These are phyloP conservation scores for Sclerotinia glacialis DNA, from an alignment of 2,329 filamentous ascomycete species.

Conservation along the genomic window DNA sequence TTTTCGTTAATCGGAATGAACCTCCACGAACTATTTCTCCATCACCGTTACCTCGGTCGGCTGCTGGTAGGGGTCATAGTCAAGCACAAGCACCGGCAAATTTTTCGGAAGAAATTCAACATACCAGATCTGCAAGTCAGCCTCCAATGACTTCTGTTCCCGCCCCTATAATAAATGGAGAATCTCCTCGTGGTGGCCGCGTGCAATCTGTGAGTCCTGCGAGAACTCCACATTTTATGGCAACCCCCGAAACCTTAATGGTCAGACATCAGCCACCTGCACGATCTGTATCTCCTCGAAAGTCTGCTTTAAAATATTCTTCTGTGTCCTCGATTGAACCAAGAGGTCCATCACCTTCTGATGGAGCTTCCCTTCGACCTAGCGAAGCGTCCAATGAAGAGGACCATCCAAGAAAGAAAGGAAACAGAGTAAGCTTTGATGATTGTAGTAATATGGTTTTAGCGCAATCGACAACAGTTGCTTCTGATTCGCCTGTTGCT, in stretches of 20 bases:
- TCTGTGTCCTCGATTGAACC: conserved; percentile 47
- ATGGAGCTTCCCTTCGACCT: conserved; percentile 29
- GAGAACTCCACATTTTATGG: conserved; percentile 65
- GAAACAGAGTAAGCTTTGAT: conserved; percentile 74
- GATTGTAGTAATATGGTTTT: conserved; percentile 55
- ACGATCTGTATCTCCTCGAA: conserved; percentile 71
- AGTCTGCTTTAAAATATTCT: conserved; percentile 70
- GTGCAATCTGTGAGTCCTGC: conserved; percentile 56
- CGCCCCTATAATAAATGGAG: conserved; percentile 25
- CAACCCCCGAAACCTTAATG: conserved; percentile 52
- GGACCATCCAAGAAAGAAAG: conserved; percentile 55
- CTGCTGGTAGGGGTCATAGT: conserved; percentile 32
- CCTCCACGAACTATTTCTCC: conserved; percentile 31
- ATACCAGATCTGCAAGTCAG: conserved; percentile 32
- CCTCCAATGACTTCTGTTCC: conserved; percentile 24
- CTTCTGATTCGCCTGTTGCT: conserved; percentile 44
- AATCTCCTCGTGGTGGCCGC: conserved; percentile 36
- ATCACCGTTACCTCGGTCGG: conserved; percentile 32
- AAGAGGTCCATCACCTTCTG: conserved; percentile 50
- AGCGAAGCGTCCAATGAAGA: conserved; percentile 46
- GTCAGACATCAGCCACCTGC: conserved; percentile 67
- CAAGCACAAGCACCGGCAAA: conserved; percentile 30
- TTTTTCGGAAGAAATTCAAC: conserved; percentile 28
- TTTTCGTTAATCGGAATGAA: conserved; percentile 22
- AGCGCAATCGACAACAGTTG: conserved; percentile 46